Evolutionary conservation across 805 yeast genomes (phyloP).

Genomic region (Candida suzukii): DNA sequence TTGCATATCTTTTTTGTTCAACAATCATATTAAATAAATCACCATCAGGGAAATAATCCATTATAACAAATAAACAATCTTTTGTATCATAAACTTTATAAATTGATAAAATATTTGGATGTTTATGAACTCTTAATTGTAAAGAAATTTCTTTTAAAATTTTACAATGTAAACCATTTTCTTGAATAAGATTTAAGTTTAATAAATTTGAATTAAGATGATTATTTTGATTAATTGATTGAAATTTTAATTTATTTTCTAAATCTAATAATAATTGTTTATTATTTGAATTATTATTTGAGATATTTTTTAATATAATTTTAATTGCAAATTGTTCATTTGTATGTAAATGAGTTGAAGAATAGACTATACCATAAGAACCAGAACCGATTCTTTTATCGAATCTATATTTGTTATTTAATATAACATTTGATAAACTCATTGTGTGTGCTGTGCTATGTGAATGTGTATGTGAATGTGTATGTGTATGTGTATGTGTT

Average conservation of each 20-base stretch:
- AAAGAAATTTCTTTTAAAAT: constrained; percentile 62
- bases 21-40: constrained; percentile 85
- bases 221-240: constrained; percentile 19
- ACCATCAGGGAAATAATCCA: constrained; percentile 83
- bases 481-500: too few relatives aligned
- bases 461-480: too few relatives aligned
- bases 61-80: constrained; percentile 57
- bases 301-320: constrained; percentile 47
- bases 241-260: constrained; percentile 18
- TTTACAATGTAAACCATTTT: constrained; percentile 26
- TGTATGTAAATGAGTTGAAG: constrained; percentile 49
- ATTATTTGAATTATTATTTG: constrained; percentile 15
- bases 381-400: constrained; percentile 68
- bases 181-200: constrained; percentile 28
- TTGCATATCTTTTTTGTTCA: constrained; percentile 55
- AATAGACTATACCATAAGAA: constrained; percentile 76
- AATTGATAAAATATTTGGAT: constrained; percentile 72
- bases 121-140: constrained; percentile 69
- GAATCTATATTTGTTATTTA: constrained; percentile 33
- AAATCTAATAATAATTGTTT: constrained; percentile 22
- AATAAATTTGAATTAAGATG: constrained; percentile 23
- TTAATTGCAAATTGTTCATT: constrained; percentile 61
- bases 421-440: constrained; percentile 21
- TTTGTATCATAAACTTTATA: constrained; percentile 63
- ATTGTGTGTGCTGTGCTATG: too few relatives aligned